Evolutionary conservation across 2,329 filamentous ascomycete species (phyloP).

Genomic region (Karstenula rhodostoma): DNA sequence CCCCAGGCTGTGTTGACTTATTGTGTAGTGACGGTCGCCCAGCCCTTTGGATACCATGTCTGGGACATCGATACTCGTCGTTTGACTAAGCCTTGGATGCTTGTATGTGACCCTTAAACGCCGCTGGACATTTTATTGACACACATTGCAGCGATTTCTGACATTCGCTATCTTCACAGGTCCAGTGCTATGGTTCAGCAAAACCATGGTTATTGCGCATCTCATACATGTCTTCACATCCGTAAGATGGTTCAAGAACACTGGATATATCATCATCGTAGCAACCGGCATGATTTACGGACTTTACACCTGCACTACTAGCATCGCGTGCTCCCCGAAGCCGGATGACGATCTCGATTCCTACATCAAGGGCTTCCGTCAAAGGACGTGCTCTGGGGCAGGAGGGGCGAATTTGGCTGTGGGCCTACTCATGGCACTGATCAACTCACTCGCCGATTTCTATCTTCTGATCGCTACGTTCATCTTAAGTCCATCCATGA

Average conservation of each 20-base stretch:
- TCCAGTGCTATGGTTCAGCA: constrained; percentile 31
- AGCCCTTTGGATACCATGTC: constrained; percentile 26
- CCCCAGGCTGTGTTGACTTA: constrained; percentile 11
- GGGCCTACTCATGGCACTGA: constrained; percentile 17
- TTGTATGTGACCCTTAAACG: constrained; percentile 12
- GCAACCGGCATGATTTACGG: constrained; percentile 27
- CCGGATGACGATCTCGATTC: constrained; percentile 19
- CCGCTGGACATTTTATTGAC: constrained; percentile 3
- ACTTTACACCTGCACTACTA: constrained; percentile 25
- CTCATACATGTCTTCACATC: constrained; percentile 23
- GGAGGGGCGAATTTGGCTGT: constrained; percentile 21
- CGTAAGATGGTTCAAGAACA: constrained; percentile 30
- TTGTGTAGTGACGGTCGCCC: constrained; percentile 18
- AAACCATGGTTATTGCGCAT: constrained; percentile 28
- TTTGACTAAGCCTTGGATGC: constrained; percentile 22
- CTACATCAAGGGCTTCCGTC: constrained; percentile 27
- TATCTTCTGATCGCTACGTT: constrained; percentile 26
- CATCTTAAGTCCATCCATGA: constrained; percentile 17
- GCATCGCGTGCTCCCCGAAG: constrained; percentile 27
- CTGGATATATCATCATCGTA: constrained; percentile 25
- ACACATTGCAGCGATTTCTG: constrained; percentile 18
- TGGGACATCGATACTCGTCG: constrained; percentile 26
- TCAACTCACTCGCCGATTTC: constrained; percentile 25
- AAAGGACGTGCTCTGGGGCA: constrained; percentile 20
- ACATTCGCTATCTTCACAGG: constrained; percentile 25